Base-by-base conservation (phyloP, 768 basidiomycete genomes). In the Lepiota brunneoincarnata region DNA sequence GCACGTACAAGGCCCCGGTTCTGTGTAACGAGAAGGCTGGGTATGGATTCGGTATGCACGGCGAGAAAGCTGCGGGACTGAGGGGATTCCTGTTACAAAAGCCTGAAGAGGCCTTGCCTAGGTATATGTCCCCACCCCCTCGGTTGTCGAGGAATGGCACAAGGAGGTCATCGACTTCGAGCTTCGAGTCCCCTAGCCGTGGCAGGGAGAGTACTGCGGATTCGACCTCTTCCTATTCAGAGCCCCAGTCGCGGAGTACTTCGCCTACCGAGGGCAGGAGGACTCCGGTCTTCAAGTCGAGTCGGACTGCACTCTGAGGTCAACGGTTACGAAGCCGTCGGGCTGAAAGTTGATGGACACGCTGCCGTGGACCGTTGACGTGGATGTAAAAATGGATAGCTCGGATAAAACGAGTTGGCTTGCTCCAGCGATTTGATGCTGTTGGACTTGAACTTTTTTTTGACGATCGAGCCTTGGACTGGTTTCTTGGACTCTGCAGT, bases 31-130 rank as follows among this genome's bases (percentile, higher is more conserved):
- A 66, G 14, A 80, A 78, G 63, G 70, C 75, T 48, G 82, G 85
- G 10, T 81, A 83, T 58, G 89, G 90, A n/a, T 93, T 93, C 61
- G 89, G 90, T 36, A 77, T 84, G 55, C 86, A 88, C 61, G 89
- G 83, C 3, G 87, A 91, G 69, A 88, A 87, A 69, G 78, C 79
- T 49, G 88, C 87, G 9, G 83, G 74, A 7, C 67, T 82, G 61
- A 81, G 73, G 63, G 88, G 87, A 18, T 85, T 75, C 66, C 63
- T 85, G 41, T 77, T 86, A 59, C 78, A 80, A 41, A 83, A 79
- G 58, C 86, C 86, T 21, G 67, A 84, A 4, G 84, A 86, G 64
- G 68, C 81, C 0, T 69, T 86, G 18, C 86, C 86, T 9, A 77
- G 83, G 20, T 85, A 87, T 58, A 77, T 74, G 45, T 49, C 59